phyloP scores from a whole-genome alignment of 1,284 basidiomycete species.

The Naganishia cerealis region DNA sequence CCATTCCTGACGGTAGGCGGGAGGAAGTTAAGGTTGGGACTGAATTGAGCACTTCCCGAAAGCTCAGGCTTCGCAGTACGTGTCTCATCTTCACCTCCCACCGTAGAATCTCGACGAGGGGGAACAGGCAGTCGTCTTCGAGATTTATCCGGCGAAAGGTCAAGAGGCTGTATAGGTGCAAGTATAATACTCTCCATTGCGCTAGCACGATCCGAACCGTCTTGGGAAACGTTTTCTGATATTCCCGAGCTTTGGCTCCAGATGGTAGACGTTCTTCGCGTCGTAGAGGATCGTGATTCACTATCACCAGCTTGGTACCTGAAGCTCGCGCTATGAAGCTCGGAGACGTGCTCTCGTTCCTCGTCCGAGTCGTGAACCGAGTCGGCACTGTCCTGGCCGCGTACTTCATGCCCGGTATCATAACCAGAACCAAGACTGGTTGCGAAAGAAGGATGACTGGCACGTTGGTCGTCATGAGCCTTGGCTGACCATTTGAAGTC shows the following conservation, averaged over 20 bases:
- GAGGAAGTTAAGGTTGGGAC: background rate
- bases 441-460: background rate
- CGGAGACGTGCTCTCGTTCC: background rate
- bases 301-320: background rate
- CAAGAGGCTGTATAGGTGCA: background rate
- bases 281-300: background rate
- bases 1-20: background rate
- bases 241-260: conserved; percentile 3
- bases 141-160: background rate
- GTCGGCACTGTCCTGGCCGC: background rate
- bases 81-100: background rate
- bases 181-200: background rate
- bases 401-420: background rate
- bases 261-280: background rate
- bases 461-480: background rate
- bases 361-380: background rate
- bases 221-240: background rate
- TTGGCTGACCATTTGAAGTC: background rate
- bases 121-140: background rate
- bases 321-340: background rate
- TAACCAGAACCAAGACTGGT: background rate
- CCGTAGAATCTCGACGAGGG: background rate
- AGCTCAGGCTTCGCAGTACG: background rate
- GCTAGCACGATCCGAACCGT: background rate
- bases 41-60: background rate